These are phyloP conservation scores for Talaromyces borbonicus DNA, from an alignment of 495 filamentous ascomycete species.

Conservation along the genomic window DNA sequence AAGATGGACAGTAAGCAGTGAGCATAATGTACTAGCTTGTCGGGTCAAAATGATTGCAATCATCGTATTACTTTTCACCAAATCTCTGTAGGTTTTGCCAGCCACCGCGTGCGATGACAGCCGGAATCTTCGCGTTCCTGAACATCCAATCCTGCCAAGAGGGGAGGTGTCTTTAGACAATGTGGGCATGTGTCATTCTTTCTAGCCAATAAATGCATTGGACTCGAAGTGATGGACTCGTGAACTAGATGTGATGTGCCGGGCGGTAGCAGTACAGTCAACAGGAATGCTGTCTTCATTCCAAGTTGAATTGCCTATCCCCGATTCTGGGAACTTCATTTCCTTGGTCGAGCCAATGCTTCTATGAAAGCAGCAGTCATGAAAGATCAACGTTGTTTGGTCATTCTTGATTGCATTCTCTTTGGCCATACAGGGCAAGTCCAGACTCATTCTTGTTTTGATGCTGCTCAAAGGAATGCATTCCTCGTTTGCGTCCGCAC, in stretches of 20 bases:
- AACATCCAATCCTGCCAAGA: too few species aligned
- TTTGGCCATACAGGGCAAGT: not conserved
- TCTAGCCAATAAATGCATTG: not conserved
- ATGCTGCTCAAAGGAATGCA: not conserved
- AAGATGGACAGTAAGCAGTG: too few species aligned
- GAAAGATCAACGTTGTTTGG: too few species aligned
- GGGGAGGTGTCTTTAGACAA: too few species aligned
- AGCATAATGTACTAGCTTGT: too few species aligned
- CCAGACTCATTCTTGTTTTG: conserved; percentile 4
- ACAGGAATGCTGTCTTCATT: not conserved
- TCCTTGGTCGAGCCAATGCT: not conserved
- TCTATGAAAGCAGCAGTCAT: too few species aligned
- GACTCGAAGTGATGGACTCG: not conserved
- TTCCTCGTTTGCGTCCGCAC: not conserved
- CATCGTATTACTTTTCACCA: too few species aligned
- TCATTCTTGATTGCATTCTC: conserved; percentile 9
- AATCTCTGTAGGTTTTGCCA: too few species aligned
- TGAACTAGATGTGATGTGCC: not conserved
- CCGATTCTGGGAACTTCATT: too few species aligned
- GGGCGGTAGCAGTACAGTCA: not conserved
- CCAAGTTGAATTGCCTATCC: not conserved
- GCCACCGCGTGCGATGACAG: too few species aligned
- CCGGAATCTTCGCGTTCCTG: not conserved
- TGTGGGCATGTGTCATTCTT: not conserved
- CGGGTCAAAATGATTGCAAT: too few species aligned